Evolutionary conservation across 1,139 yeast genomes (phyloP), one percentile per base, ranked within the genome.

Genomic region (Debaryomyces robertsiae): DNA sequence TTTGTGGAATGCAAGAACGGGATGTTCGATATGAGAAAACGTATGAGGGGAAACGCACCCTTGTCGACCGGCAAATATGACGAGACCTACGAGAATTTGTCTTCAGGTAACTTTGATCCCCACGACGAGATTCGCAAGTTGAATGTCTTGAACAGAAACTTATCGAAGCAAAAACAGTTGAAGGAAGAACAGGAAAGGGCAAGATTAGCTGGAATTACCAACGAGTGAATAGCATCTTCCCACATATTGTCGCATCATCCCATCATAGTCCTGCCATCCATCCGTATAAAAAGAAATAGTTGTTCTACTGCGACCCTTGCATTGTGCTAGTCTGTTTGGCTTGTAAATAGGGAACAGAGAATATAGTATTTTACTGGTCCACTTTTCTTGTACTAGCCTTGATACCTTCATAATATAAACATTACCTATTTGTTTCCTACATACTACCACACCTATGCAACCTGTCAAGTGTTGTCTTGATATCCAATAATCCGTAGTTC

Each of bases 21-120:
- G 11, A 79, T 81, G 55, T 82, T 87, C 44, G 96, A 90, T 56
- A 89, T 89, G 95, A 68, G 93, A 4, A 91, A 90, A 61, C 77
- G 98, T 51, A 87, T 93, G 70, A 76, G 88, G 58, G 98, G 98
- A 6, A 93, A 93, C 57, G 98, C 95, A 0, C 91, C 98, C 0
- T 65, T 88, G 36, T 88, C 96, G 7, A 87, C 95, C 2, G 98
- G 98, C 0, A 85, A 83, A 57, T 91, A 84, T 62, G 96, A 91
- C 54, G 93, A 87, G 44, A 88, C 88, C 39, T 85, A 84, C 50
- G 88, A 83, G 30, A 84, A 85, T 46, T 69, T 93, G 45, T 82
- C 91, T 0, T 62, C 71, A 3, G 98, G 98, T 0, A 75, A 90
- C 44, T 90, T 86, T 57, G 83, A 90, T 58, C 80, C 97, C 0